Evolutionary conservation across 148 eudicot genomes (phyloP), one percentile per base, ranked within the genome.

Genomic region (Silene latifolia): DNA sequence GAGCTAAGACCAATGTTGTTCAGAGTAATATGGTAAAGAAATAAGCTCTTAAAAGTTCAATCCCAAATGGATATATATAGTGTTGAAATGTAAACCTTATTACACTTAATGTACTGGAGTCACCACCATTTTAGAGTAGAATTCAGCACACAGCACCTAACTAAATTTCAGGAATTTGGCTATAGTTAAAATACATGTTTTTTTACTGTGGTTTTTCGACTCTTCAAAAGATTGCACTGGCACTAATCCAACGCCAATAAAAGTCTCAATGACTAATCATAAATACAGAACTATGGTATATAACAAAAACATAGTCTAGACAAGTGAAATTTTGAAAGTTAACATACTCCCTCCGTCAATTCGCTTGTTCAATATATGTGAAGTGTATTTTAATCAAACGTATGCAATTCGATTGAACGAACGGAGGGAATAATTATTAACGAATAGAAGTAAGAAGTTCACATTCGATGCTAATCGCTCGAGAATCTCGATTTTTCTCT

Each of bases 401-500:
- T 39, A 6, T 39, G 8, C 0, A 39, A 39, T 39, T 39, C 4
- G 9, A 51, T 51, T 51, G 44, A 51, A 1, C 56, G 44, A 51
- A 1, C 56, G 17, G 15, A 48, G 6, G n/a, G 8, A 42, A 24
- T 48, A 47, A 25, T 23, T 29, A 3, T 68, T 4, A 0, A 46
- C 7, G 5, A n/a, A 15, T 70, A 21, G 5, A 56, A 58, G 3
- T 59, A 63, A 14, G 29, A 14, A 5, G 77, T 70, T 86, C 87
- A 94, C 98, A 70, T 73, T 87, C 71, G 93, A 87, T 63, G 89
- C 83, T 78, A 91, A 80, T 76, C 81, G 74, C 87, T 94, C 98
- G 2, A 94, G 93, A 59, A 85, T 83, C 75, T 91, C 97, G 21
- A 94, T 91, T 89, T 88, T 94, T 76, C 87, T 90, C 89, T 94